Base-by-base conservation (phyloP, 306 rosid species). In the Cyamopsis tetragonoloba region DNA sequence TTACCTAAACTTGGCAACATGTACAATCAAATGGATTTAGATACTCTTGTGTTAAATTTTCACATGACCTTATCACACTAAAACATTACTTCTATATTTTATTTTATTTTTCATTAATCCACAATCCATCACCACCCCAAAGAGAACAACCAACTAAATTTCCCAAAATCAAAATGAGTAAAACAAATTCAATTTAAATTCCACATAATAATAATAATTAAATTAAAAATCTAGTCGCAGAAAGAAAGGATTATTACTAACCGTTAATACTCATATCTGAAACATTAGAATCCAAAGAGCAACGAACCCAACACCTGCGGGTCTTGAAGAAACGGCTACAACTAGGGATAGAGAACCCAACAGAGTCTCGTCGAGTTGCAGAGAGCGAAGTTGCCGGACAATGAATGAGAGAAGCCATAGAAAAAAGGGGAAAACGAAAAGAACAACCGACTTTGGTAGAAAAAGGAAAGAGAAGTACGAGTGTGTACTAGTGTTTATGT, bases 261-360 rank as follows among this genome's bases (percentile, higher is more conserved):
- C 97, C 99, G 18, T 90, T 93, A 10, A 74, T 64, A 70, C 90
- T 85, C 99, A 93, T 93, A 66, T 90, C 95, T 38, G 99, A 90
- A 73, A 93, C 90, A 81, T 83, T 81, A 14, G 84, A 13, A 7
- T 93, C 99, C 70, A 93, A 81, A 66, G 99, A 93, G 38, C 87
- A 86, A 18, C 90, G 82, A 82, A 90, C 72, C 7, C 77, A 77
- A 32, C 15, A 41, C 66, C 53, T 82, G 46, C 9, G 77, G 42
- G 38, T 42, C 68, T 77, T 89, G 3, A 23, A 24, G 46, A 86
- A 67, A 66, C 83, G 74, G 22, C 59, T 1, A 3, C 4, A 27
- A 41, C 9, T n/a, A n/a, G 81, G 80, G 17, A 22, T 13, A 54
- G 38, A 65, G 66, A 74, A 74, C 4, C 55, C 64, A 39, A 60